Conservation (phyloP, 768 basidiomycete species). For the Polyporus arcularius region DNA sequence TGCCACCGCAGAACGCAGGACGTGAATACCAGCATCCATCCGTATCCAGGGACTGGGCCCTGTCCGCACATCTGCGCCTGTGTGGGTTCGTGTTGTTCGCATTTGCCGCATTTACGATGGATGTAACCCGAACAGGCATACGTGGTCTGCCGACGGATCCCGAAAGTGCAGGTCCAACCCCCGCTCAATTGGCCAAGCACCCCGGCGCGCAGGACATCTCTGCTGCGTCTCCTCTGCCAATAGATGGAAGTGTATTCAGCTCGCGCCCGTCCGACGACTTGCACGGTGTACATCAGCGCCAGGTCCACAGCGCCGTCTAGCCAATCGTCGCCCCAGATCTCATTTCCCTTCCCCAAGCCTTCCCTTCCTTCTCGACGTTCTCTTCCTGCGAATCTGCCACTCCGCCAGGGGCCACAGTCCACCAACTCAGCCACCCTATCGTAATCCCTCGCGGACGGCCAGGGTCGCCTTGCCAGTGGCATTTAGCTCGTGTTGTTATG, state of each 20-base stretch:
- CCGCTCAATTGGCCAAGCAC: conserved; percentile 13
- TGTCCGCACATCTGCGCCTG: neutral
- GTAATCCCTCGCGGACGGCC: too few species aligned
- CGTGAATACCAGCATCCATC: neutral
- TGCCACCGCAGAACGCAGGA: neutral
- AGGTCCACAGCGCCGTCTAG: neutral
- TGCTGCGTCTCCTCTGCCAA: neutral
- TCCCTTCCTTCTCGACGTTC: neutral
- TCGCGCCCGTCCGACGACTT: neutral
- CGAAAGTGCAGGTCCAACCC: neutral
- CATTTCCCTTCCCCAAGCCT: neutral
- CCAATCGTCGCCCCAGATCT: conserved; percentile 2
- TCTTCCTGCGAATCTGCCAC: too few species aligned
- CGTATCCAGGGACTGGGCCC: conserved; percentile 8
- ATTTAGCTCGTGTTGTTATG: too few species aligned
- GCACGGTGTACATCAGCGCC: neutral
- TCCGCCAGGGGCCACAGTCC: too few species aligned
- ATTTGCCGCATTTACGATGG: neutral
- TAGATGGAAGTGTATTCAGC: neutral
- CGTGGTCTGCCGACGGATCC: neutral
- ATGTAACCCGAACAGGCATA: conserved; percentile 9
- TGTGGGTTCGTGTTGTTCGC: neutral
- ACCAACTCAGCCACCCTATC: too few species aligned
- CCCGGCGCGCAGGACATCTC: neutral
- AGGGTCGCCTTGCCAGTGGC: too few species aligned